Evolutionary conservation across 1,139 yeast species (phyloP), one percentile per base, ranked within the genome.

Genomic region (Diutina pseudorugosa): DNA sequence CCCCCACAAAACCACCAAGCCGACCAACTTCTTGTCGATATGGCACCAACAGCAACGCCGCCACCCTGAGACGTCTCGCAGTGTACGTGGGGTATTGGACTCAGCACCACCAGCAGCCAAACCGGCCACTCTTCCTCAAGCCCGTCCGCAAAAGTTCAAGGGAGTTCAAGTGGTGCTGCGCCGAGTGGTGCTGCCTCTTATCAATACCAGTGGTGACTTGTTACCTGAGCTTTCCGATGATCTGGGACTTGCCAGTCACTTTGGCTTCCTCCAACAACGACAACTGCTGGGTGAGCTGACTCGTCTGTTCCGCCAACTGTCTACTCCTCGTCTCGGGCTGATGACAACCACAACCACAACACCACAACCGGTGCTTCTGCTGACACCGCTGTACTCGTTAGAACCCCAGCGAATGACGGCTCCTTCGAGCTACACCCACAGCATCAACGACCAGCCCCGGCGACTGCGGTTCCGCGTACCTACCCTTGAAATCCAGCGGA

Each of bases 161-260:
- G 77, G 73, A 51, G 73, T 72, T n/a, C 71, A 71, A 59, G 73
- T 74, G 2, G 65, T 67, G 59, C 71, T 77, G 5, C 65, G 76
- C 56, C 66, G 73, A 56, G 65, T 74, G 1, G 73, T 73, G 11
- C 71, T 70, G 58, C 71, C 75, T 21, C 69, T 65, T 5, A 11
- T 30, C 36, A 65, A 59, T 56, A 73, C 71, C 44, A 75, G 72
- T 52, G 61, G 71, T 41, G 62, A 72, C 42, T 73, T 71, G 54
- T 66, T 75, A 54, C 79, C 79, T 2, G 78, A 75, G 55, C 56
- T 75, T 47, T 72, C 79, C 0, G 71, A 71, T 51, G 78, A 73
- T 57, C 74, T 79, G n/a, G 79, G 76, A 1, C 71, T 75, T 57
- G 76, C 67, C 44, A 64, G 63, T 52, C 72, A 70, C 52, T 71